phyloP scores from a whole-genome alignment of 2,329 filamentous ascomycete species.

The Colletotrichum sp. region DNA sequence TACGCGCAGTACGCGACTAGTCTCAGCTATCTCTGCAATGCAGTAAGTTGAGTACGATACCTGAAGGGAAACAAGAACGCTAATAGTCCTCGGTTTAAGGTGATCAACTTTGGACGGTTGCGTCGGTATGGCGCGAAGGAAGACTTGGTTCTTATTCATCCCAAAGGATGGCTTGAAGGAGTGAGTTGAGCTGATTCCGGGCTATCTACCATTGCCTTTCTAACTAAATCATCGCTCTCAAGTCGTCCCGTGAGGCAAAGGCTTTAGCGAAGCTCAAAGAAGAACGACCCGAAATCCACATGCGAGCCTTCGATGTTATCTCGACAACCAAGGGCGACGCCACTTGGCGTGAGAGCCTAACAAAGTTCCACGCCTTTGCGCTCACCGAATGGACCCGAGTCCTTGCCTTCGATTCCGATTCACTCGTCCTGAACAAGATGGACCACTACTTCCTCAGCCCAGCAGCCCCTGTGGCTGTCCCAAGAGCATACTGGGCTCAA shows the following conservation, averaged over 20 bases:
- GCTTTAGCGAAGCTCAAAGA: not conserved
- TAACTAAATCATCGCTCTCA: rapidly evolving
- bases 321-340: constrained; percentile 22
- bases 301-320: not conserved
- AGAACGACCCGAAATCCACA: not conserved
- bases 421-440: constrained; percentile 64
- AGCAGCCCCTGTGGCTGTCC: constrained; percentile 64
- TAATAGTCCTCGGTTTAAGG: constrained; percentile 2
- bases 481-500: constrained; percentile 72
- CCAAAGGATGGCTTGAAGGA: constrained; percentile 19
- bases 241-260: not conserved
- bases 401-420: constrained; percentile 64
- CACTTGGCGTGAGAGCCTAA: constrained; percentile 68
- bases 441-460: constrained; percentile 76
- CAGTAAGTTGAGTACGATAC: constrained; percentile 8
- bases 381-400: constrained; percentile 60
- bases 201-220: not conserved
- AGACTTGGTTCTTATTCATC: constrained; percentile 51
- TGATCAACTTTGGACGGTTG: constrained; percentile 53
- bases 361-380: constrained; percentile 74
- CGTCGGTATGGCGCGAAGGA: constrained; percentile 44
- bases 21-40: constrained; percentile 51
- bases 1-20: constrained; percentile 55
- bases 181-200: rapidly evolving
- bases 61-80: not conserved